These are phyloP conservation scores for Leishmania guyanensis DNA, from an alignment of 208 protist genomes.

Conservation along the genomic window DNA sequence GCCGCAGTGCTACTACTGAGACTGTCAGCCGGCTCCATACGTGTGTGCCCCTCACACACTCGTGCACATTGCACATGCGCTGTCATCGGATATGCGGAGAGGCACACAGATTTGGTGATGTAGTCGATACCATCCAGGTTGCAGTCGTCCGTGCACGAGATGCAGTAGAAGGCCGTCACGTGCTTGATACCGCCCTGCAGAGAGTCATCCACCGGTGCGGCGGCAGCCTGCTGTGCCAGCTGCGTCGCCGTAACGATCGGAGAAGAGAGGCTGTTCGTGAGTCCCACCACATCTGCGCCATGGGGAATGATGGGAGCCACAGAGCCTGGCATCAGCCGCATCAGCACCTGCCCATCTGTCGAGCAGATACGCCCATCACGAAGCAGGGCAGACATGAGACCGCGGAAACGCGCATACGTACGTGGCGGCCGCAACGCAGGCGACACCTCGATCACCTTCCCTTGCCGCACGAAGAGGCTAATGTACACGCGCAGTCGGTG, in stretches of 20 bases:
- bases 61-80: conserved; percentile 81
- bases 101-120: conserved; percentile 66
- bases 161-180: conserved; percentile 75
- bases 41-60: conserved; percentile 73
- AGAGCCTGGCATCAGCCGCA: conserved; percentile 78
- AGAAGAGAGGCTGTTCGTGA: conserved; percentile 66
- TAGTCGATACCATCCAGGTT: conserved; percentile 81
- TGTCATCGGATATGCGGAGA: conserved; percentile 78
- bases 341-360: conserved; percentile 67
- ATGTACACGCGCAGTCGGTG: conserved; percentile 86
- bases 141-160: conserved; percentile 86
- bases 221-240: conserved; percentile 32
- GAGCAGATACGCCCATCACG: conserved; percentile 76
- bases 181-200: conserved; percentile 88
- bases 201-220: conserved; percentile 57
- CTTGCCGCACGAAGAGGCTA: conserved; percentile 62
- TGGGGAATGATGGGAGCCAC: conserved; percentile 85
- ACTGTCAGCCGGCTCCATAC: conserved; percentile 27
- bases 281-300: conserved; percentile 70
- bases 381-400: conserved; percentile 81
- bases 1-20: conserved; percentile 1
- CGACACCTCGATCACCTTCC: conserved; percentile 86
- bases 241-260: conserved; percentile 60
- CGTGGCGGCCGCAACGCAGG: conserved; percentile 86
- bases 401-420: conserved; percentile 86